phyloP scores from a whole-genome alignment of 2,329 filamentous ascomycete genomes.

The Aspergillus neotritici region DNA sequence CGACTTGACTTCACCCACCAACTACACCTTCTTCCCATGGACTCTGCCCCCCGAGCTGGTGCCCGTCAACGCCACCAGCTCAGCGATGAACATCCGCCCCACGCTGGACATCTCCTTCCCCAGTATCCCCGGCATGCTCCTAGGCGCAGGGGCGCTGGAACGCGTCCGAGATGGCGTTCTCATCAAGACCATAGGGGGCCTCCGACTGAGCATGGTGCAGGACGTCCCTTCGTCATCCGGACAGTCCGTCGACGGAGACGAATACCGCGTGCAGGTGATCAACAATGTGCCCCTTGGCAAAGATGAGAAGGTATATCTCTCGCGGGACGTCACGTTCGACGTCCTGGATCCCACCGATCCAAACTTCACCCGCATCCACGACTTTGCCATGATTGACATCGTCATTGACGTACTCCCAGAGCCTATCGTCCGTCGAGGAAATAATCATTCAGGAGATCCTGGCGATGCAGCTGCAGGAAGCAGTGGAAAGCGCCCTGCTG shows the following conservation, averaged over 20 bases:
- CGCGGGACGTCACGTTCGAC: constrained; percentile 68
- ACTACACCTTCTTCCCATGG: constrained; percentile 89
- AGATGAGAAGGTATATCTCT: constrained; percentile 80
- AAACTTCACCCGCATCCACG: constrained; percentile 72
- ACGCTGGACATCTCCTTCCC: constrained; percentile 68
- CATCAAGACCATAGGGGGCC: constrained; percentile 55
- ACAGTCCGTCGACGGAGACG: constrained; percentile 23
- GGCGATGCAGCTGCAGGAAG: constrained; percentile 21
- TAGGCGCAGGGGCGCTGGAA: constrained; percentile 48
- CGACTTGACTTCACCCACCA: constrained; percentile 58
- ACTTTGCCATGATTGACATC: constrained; percentile 67
- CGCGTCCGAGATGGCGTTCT: constrained; percentile 56
- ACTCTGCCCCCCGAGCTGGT: constrained; percentile 73
- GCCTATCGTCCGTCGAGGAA: constrained; percentile 24
- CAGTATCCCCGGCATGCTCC: constrained; percentile 45
- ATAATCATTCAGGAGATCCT: constrained; percentile 29
- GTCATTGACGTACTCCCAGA: constrained; percentile 54
- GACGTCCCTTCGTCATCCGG: constrained; percentile 33
- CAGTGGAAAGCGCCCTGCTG: constrained; percentile 15
- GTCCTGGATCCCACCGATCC: constrained; percentile 63
- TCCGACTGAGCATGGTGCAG: constrained; percentile 49
- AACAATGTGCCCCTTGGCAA: constrained; percentile 75
- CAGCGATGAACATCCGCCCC: constrained; percentile 62
- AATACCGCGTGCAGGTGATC: constrained; percentile 64
- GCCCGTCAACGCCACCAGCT: constrained; percentile 70